Evolutionary conservation across 352 stramenopile genomes (phyloP).

Genomic region (Phytophthora constricta): DNA sequence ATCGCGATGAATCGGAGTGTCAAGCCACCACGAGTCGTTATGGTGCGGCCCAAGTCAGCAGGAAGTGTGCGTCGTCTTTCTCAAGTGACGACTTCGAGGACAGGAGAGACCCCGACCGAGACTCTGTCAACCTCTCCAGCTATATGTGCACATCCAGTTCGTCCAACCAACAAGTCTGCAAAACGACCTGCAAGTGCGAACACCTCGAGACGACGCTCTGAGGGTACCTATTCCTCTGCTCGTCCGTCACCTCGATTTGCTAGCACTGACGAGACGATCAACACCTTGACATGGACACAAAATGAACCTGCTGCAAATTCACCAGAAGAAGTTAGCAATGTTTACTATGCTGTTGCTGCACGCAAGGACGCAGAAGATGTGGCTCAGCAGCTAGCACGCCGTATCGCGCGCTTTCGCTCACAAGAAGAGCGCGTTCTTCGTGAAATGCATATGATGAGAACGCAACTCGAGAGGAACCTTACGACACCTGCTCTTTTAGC

Average conservation of each 20-base stretch:
- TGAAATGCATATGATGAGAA: conserved; percentile 60
- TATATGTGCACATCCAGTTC: conserved; percentile 18
- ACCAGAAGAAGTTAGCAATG: conserved; percentile 19
- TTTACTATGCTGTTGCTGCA: conserved; percentile 54
- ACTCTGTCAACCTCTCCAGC: conserved; percentile 9
- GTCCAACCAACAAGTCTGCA: conserved; percentile 6
- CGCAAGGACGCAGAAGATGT: conserved; percentile 63
- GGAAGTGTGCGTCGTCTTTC: conserved; percentile 5
- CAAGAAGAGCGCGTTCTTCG: conserved; percentile 64
- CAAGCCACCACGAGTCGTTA: conserved; percentile 34
- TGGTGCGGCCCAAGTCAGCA: conserved; percentile 35
- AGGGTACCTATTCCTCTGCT: not conserved
- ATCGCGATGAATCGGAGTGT: conserved; percentile 19
- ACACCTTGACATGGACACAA: not conserved
- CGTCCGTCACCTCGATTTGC: conserved; percentile 1
- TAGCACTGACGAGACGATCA: not conserved
- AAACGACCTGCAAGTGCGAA: conserved; percentile 31
- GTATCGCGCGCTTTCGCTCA: conserved; percentile 57
- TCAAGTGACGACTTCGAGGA: not conserved
- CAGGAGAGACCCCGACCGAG: not conserved
- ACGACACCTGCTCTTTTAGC: not conserved
- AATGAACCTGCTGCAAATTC: not conserved
- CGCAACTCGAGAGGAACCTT: conserved; percentile 37
- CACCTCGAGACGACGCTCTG: conserved; percentile 15
- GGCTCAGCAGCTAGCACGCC: conserved; percentile 51